Evolutionary conservation across 768 basidiomycete genomes (phyloP).

Genomic region (Lepiota brunneoincarnata): DNA sequence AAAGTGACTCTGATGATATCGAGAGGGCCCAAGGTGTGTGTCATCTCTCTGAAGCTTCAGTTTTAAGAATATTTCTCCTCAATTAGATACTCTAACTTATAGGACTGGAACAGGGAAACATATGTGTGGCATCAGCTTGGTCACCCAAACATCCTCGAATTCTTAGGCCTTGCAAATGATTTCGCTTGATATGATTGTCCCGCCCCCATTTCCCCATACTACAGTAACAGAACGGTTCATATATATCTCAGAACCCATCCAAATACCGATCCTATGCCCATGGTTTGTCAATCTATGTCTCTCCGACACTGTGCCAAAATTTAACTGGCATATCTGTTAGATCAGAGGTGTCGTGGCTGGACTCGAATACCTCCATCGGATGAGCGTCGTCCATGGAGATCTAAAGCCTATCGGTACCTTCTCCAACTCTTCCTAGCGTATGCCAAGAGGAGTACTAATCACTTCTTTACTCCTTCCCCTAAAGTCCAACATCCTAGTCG

Average conservation of each 20-base stretch:
- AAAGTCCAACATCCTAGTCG: conserved; percentile 17
- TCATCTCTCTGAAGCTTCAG: no score
- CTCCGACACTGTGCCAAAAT: not conserved
- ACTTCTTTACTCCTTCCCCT: not conserved
- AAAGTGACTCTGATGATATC: no score
- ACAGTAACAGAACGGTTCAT: conserved; percentile 3
- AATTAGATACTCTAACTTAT: not conserved
- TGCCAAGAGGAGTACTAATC: not conserved
- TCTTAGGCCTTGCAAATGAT: conserved; percentile 9
- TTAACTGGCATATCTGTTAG: not conserved
- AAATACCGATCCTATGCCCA: not conserved
- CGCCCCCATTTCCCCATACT: conserved; percentile 15
- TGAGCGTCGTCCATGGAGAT: conserved; percentile 17
- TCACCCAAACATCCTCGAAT: conserved; percentile 16
- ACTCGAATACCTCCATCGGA: conserved; percentile 16
- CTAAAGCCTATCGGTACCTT: conserved; percentile 12
- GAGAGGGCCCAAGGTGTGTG: no score
- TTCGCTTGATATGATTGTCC: conserved; percentile 1
- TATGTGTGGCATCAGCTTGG: conserved; percentile 12
- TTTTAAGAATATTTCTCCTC: no score
- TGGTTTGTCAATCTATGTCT: conserved; percentile 6
- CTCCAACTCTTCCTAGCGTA: not conserved
- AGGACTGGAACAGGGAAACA: conserved; percentile 17
- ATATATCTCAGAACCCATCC: conserved; percentile 11
- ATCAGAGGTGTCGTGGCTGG: conserved; percentile 13